phyloP scores from a whole-genome alignment of 768 basidiomycete genomes.

The Dacryopinax spathularia region DNA sequence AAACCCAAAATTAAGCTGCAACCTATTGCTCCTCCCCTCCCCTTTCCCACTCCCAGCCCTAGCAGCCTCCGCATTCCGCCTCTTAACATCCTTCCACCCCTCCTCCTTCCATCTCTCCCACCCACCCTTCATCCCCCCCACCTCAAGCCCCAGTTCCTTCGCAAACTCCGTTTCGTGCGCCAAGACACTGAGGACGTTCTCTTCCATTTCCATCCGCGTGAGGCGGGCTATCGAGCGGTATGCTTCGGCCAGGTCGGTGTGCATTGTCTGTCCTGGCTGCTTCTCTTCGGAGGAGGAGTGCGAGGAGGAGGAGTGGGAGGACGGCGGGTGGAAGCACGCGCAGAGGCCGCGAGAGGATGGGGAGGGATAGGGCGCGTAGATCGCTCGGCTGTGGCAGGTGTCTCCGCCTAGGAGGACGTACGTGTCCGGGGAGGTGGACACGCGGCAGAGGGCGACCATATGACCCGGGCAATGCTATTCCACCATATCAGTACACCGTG shows the following conservation, averaged over 20 bases:
- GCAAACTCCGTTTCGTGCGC: conserved; percentile 2
- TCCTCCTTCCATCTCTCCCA: not conserved
- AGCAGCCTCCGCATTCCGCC: too few species aligned
- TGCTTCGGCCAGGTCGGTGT: not conserved
- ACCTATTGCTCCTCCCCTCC: too few species aligned
- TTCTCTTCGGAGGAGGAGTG: not conserved
- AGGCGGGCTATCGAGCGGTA: not conserved
- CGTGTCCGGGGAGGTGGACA: not conserved
- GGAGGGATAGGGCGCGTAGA: not conserved
- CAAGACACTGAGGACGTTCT: not conserved
- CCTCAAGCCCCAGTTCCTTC: not conserved
- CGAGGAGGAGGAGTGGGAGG: too few species aligned
- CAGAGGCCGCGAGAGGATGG: not conserved
- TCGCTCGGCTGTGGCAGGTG: not conserved
- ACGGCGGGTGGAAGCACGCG: not conserved
- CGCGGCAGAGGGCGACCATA: not conserved
- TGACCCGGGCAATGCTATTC: not conserved
- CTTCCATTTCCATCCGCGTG: conserved; percentile 1
- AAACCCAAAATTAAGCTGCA: too few species aligned
- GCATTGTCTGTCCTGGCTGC: not conserved
- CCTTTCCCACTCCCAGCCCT: too few species aligned
- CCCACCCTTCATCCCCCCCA: not conserved
- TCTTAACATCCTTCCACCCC: not conserved
- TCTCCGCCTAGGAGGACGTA: not conserved
- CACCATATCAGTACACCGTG: not conserved